Base-by-base conservation (phyloP, 164 flowering plant genomes). In the Echeveria elegans region DNA sequence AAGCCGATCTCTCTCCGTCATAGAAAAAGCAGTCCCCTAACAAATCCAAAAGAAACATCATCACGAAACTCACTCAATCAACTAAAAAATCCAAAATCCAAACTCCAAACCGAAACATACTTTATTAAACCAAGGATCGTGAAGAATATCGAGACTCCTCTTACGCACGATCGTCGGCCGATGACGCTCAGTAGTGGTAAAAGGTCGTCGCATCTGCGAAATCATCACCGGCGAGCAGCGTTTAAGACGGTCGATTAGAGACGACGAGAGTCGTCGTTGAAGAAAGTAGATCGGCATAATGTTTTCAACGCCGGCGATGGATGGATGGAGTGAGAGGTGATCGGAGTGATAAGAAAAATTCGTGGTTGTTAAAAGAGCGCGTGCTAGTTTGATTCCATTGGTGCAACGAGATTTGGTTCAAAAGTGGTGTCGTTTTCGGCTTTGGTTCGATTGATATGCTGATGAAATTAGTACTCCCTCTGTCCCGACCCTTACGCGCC, bases 81-180 rank as follows among this genome's bases (percentile, higher is more conserved):
- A 12, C 41, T 2, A 63, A n/a, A n/a, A n/a, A n/a, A n/a, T n/a
- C n/a, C 41, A 6, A 24, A 34, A n/a, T 63, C 43, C 4, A 9
- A 6, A 18, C 4, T 14, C 38, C 24, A 56, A 29, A 53, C 18
- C 0, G 26, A 38, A 43, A 43, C n/a, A 19, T 16, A 87, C 98
- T 88, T 89, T 94, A 74, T 94, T 94, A 86, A 94, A 94, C 99
- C 97, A 94, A 6, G 99, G 99, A 79, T 94, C 99, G 69, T 94
- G 99, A 66, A 94, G 99, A 56, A 94, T 91, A 59, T 91, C 99
- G 60, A 87, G 74, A 66, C 96, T 87, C 1, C 96, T 93, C 76
- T 91, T 94, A 72, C 88, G 88, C 30, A 89, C 86, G 9, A 94
- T 82, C 59, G 86, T 77, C 2, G 97, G 99, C 0, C 97, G 89